Evolutionary conservation across 371 early-diverging fungal genomes (phyloP), one percentile per base, ranked within the genome.

Genomic region (Thermomucor indicae-seudaticae): DNA sequence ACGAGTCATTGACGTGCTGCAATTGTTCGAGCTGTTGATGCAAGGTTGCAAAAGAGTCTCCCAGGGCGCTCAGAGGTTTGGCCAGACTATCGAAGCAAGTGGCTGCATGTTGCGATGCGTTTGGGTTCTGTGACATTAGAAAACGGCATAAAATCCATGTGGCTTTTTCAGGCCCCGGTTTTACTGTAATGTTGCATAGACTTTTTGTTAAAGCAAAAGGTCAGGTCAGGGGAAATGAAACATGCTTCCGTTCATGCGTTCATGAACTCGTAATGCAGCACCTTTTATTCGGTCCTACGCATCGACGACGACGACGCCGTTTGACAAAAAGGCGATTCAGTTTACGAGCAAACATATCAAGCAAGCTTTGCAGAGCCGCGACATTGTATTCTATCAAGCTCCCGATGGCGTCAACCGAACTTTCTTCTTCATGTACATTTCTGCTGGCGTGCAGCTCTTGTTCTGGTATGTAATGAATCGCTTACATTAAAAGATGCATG

Each of bases 361-460:
- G 19, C 65, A 76, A 42, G 47, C 60, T 11, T 44, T 76, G 6
- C 62, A 68, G 19, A 51, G 57, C 12, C 60, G 64, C 8, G 73
- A 72, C 27, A 58, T 76, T 19, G 67, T 68, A 10, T 68, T 76
- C 30, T 76, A 76, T 35, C 57, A 65, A 45, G 66, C 69, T n/a
- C 73, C 77, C 24, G 24, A 51, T 4, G 63, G 60, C 37, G 71
- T 64, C 2, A 51, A 44, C 5, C 60, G 69, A 24, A 76, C 65
- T 1, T 76, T 72, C 43, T 52, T 53, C 24, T 68, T 66, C 48
- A 60, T 76, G 61, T 76, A 76, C 40, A 61, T 76, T 24, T 72
- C 73, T 8, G 72, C 77, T 23, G 71, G 68, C 44, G 73, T 76
- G 2, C 77, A 76, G 32, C 61, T 76, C 14, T 57, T 76, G 47